Conservation (phyloP, 2,329 filamentous ascomycete genomes). For the Aspergillus sp. region DNA sequence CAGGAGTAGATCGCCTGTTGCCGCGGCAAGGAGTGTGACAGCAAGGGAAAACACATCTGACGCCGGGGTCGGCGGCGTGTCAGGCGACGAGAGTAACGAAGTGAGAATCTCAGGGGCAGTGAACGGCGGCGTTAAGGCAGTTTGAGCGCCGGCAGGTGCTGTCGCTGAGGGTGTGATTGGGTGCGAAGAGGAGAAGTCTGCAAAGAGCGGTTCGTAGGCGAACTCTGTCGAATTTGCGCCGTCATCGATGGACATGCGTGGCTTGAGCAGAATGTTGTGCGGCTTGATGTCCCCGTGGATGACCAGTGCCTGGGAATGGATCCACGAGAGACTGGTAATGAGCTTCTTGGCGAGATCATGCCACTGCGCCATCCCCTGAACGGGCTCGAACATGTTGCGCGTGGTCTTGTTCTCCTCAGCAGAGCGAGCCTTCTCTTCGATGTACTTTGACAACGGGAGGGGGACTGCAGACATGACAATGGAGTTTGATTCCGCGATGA, state of each 20-base stretch:
- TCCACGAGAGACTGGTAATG: slow-evolving; percentile 48
- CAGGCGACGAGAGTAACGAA: slow-evolving; percentile 40
- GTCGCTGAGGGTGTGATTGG: slow-evolving; percentile 22
- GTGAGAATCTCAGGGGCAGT: slow-evolving; percentile 51
- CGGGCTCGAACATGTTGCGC: slow-evolving; percentile 51
- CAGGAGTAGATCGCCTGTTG: slow-evolving; percentile 50
- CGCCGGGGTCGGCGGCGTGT: slow-evolving; percentile 40
- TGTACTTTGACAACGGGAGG: slow-evolving; percentile 47
- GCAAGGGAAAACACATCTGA: slow-evolving; percentile 54
- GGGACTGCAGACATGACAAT: slow-evolving; percentile 53
- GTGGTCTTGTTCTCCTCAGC: slow-evolving; percentile 42
- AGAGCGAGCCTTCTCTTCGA: slow-evolving; percentile 39
- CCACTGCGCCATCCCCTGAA: slow-evolving; percentile 48
- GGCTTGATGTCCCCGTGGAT: slow-evolving; percentile 56
- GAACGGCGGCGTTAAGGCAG: slow-evolving; percentile 51
- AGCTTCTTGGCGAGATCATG: slow-evolving; percentile 45
- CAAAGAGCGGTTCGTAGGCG: slow-evolving; percentile 47
- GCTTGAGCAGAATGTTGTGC: slow-evolving; percentile 48
- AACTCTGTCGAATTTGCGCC: slow-evolving; percentile 29
- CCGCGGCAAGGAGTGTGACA: slow-evolving; percentile 50
- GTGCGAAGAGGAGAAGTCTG: slow-evolving; percentile 52
- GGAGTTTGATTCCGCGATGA: slow-evolving; percentile 41
- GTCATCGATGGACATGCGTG: slow-evolving; percentile 20
- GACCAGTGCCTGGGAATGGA: slow-evolving; percentile 46
- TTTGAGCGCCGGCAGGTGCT: slow-evolving; percentile 32